A percentile compares a stretch with the other conserved stretches of the same genome.
These are phyloP conservation scores for Rubroboletus satanas DNA, from an alignment of 768 basidiomycete species.

Conservation along the genomic window DNA sequence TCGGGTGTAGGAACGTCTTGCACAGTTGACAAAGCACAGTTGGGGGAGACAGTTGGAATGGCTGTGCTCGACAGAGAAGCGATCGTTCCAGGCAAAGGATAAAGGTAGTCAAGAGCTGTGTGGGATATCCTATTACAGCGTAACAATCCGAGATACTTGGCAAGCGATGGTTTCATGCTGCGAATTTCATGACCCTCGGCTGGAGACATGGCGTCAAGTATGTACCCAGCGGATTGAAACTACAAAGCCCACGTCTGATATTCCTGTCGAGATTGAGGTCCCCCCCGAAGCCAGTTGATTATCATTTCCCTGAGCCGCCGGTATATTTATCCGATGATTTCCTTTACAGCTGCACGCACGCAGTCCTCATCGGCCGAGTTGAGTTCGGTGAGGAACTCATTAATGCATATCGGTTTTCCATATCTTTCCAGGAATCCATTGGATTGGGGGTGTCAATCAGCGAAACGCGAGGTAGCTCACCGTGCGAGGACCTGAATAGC, in stretches of 20 bases:
- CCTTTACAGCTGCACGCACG: constrained; percentile 51
- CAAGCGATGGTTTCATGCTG: constrained; percentile 42
- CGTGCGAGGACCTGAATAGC: constrained; percentile 1
- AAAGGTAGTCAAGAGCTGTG: constrained; percentile 27
- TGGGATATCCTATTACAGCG: constrained; percentile 39
- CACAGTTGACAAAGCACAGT: constrained; percentile 33
- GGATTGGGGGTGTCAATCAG: not conserved
- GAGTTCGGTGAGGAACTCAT: not conserved
- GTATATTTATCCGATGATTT: constrained; percentile 51
- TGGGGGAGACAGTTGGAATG: constrained; percentile 28
- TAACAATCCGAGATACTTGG: constrained; percentile 43
- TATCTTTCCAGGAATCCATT: not conserved
- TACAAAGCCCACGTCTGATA: constrained; percentile 49
- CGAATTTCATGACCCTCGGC: constrained; percentile 12
- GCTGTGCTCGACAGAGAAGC: constrained; percentile 6
- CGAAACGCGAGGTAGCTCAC: not conserved
- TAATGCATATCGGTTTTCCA: constrained; percentile 5
- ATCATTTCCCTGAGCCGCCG: constrained; percentile 47
- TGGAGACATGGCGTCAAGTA: not conserved
- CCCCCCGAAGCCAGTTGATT: constrained; percentile 58
- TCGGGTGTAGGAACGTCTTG: constrained; percentile 40
- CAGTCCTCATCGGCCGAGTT: constrained; percentile 31
- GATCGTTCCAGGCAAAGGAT: constrained; percentile 34
- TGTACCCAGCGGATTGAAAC: not conserved
- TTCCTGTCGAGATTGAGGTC: constrained; percentile 47